phyloP scores from a whole-genome alignment of 495 filamentous ascomycete genomes.

The Aspergillus biplanus region DNA sequence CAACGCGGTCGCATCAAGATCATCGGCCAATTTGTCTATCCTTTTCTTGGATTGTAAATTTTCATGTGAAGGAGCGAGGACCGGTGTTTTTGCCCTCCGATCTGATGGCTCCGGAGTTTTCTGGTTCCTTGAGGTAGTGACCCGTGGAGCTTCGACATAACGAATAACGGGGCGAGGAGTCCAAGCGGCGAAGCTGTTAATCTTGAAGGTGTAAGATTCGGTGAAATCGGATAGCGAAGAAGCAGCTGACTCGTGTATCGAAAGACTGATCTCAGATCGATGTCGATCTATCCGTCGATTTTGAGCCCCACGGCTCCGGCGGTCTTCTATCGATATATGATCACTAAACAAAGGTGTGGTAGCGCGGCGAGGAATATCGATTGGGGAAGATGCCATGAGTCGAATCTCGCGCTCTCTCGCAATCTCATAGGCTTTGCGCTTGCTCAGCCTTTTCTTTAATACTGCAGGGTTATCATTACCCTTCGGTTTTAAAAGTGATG shows the following conservation, averaged over 20 bases:
- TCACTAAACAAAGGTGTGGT: constrained; percentile 50
- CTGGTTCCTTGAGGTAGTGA: constrained; percentile 39
- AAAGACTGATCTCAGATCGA: constrained; percentile 75
- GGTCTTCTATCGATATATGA: constrained; percentile 61
- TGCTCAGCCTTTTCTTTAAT: constrained; percentile 73
- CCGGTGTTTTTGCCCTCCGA: constrained; percentile 47
- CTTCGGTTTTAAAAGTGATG: constrained; percentile 68
- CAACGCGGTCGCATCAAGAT: constrained; percentile 76
- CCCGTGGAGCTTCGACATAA: constrained; percentile 66
- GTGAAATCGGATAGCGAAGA: constrained; percentile 73
- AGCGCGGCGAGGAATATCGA: constrained; percentile 65
- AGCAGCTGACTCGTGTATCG: constrained; percentile 69
- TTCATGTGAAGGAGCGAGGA: constrained; percentile 60
- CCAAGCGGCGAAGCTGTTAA: constrained; percentile 73
- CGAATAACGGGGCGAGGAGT: constrained; percentile 80
- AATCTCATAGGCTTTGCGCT: constrained; percentile 72
- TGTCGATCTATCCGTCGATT: constrained; percentile 62
- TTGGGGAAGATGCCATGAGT: constrained; percentile 70
- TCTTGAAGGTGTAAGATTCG: constrained; percentile 71
- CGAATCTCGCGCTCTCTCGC: constrained; percentile 83
- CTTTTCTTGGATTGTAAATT: constrained; percentile 68
- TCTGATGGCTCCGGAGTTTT: constrained; percentile 41
- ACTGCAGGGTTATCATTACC: constrained; percentile 58
- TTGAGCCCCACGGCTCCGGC: constrained; percentile 58
- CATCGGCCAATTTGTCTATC: constrained; percentile 80